A percentile compares a stretch with the other conserved stretches of the same genome.
Conservation (phyloP, 495 filamentous ascomycete genomes). For the Penicillium alfredii region DNA sequence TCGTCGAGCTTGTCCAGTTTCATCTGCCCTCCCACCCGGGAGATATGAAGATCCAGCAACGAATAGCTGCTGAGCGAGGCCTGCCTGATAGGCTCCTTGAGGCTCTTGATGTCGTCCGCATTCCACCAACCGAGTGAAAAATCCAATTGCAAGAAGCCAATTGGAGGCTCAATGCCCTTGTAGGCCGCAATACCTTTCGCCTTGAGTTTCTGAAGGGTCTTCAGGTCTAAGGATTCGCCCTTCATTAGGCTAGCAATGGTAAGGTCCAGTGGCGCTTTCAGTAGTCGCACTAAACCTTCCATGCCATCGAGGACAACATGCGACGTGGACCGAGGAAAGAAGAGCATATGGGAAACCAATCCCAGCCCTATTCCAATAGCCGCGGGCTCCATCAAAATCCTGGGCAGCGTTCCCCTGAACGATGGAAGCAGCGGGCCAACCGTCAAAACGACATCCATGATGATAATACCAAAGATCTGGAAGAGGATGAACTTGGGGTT, state of each 20-base stretch:
- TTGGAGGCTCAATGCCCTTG: constrained; percentile 18
- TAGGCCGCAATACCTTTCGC: constrained; percentile 14
- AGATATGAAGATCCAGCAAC: constrained; percentile 23
- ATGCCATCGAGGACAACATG: constrained; percentile 29
- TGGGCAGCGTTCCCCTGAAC: constrained; percentile 35
- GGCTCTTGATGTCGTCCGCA: constrained; percentile 25
- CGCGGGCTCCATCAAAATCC: constrained; percentile 30
- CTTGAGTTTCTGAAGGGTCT: constrained; percentile 15
- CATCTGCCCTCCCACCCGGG: constrained; percentile 15
- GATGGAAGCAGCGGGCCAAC: constrained; percentile 30
- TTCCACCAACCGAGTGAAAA: constrained; percentile 27
- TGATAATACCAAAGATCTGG: constrained; percentile 35
- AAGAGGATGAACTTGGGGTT: constrained; percentile 34
- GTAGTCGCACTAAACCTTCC: constrained; percentile 24
- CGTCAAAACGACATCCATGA: constrained; percentile 32
- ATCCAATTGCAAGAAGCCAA: constrained; percentile 25
- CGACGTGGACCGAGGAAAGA: constrained; percentile 40
- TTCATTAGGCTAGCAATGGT: constrained; percentile 15
- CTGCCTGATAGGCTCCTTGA: constrained; percentile 23
- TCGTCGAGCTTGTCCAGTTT: constrained; percentile 19
- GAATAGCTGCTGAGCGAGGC: constrained; percentile 13
- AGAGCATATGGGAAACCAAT: constrained; percentile 30
- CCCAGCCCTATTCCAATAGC: constrained; percentile 36
- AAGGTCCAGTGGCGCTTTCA: constrained; percentile 27
- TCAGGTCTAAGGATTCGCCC: constrained; percentile 8